Base-by-base conservation (phyloP, 2,329 filamentous ascomycete species). In the Hymenoscyphus repandus region DNA sequence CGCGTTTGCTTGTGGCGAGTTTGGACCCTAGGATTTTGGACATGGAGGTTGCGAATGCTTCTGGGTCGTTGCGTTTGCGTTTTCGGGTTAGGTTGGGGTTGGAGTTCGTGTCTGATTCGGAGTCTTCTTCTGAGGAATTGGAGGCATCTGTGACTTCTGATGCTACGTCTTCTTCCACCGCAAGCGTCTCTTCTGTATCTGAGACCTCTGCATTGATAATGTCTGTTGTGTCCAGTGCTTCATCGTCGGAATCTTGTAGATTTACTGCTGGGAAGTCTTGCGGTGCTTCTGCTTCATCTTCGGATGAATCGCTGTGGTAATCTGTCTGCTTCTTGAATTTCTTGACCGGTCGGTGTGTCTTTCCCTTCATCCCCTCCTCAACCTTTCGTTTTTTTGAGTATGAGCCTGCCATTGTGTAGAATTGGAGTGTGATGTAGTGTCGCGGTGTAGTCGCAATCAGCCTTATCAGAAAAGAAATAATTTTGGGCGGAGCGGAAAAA, bases 11-110 rank as follows among this genome's bases (percentile, higher is more conserved):
- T 6, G 81, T 83, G 1, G 90, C 86, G 9, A 97, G 77, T 71
- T 97, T 97, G 45, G 90, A 92, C 50, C 83, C 84, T 40, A 99
- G 78, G 66, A 99, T 96, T 70, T 93, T 95, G 60, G 88, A 86
- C 63, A 99, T 90, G 45, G 90, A 96, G 1, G 86, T 95, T 20
- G 92, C 89, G 69, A 99, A 97, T 47, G 89, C 90, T 57, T 79
- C 75, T 2, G 93, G 91, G 69, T 99, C 92, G 71, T 96, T 95
- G 65, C 91, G 86, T 72, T 97, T 97, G 12, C 84, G 82, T 63
- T 82, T 86, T 34, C 65, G 65, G 56, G 71, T 68, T 38, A 66
- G 64, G 45, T 72, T 70, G 51, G 65, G 67, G 42, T 69, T 69
- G 18, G 50, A 52, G 36, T 70, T 70, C 17, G 74, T 71, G 11